A percentile compares a stretch with the other conserved stretches of the same genome.
These are phyloP conservation scores for Vigna nakashimae DNA, from an alignment of 306 rosid species.

Conservation along the genomic window DNA sequence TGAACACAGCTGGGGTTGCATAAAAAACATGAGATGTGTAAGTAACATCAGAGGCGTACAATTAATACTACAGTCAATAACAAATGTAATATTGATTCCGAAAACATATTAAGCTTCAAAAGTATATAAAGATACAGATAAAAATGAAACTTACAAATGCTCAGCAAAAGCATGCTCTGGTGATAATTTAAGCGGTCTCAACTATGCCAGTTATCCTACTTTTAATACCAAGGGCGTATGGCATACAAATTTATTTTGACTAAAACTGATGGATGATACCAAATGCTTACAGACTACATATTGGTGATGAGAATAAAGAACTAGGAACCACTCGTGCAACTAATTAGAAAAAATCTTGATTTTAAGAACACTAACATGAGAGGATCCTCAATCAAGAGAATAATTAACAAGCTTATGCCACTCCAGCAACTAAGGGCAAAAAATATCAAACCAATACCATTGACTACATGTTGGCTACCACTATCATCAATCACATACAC, in stretches of 20 bases:
- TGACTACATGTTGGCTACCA: constrained; percentile 16
- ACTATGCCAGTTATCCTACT: background rate
- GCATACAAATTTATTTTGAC: constrained; percentile 5
- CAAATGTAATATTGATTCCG: constrained; percentile 28
- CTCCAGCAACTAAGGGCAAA: background rate
- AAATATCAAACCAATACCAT: constrained; percentile 16
- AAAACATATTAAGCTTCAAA: constrained; percentile 13
- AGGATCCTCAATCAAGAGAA: constrained; percentile 11
- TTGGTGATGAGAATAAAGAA: background rate
- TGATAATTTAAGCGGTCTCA: background rate
- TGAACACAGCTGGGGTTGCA: constrained; percentile 55
- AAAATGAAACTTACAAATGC: background rate
- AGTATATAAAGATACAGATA: background rate
- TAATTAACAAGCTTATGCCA: background rate
- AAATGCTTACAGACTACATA: constrained; percentile 4
- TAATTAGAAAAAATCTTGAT: background rate
- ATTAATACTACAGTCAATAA: constrained; percentile 4
- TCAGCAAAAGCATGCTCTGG: background rate
- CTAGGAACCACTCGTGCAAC: background rate
- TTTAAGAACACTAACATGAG: background rate
- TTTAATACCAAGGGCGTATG: background rate
- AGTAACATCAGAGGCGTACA: constrained; percentile 31
- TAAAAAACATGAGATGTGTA: constrained; percentile 31
- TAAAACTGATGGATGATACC: constrained; percentile 15
- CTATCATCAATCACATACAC: constrained; percentile 27